Percentiles rank a stretch among this genome's conserved stretches.
phyloP scores from a whole-genome alignment of 2,329 filamentous ascomycete genomes.

The Colletotrichum gloeosporioides region DNA sequence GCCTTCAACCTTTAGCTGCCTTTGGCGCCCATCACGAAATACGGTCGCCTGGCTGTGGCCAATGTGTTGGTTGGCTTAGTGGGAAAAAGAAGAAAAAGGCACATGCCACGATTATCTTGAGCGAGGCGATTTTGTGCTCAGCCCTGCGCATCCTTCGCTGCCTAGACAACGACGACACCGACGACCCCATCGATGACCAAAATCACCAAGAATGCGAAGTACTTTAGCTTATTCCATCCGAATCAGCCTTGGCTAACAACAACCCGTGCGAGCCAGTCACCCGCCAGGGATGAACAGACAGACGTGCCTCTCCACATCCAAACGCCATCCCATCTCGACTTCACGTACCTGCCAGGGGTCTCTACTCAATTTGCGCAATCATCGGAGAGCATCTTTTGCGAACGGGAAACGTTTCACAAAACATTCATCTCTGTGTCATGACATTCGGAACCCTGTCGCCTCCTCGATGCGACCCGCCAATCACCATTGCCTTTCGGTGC shows the following conservation, averaged over 20 bases:
- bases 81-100: neutral
- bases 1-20: neutral
- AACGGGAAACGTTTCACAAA: slow-evolving; percentile 20
- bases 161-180: neutral
- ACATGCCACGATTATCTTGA: neutral
- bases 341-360: neutral
- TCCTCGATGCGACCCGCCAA: neutral
- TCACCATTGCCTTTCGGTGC: slow-evolving; percentile 1
- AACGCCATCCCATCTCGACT: slow-evolving; percentile 5
- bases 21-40: neutral
- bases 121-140: neutral
- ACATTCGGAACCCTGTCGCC: neutral
- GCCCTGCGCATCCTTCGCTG: slow-evolving; percentile 9
- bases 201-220: neutral
- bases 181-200: neutral
- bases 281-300: neutral
- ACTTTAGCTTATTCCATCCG: neutral
- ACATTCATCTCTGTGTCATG: slow-evolving; percentile 21
- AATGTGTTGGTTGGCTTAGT: neutral
- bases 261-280: neutral
- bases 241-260: slow-evolving; percentile 4
- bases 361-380: neutral
- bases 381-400: neutral
- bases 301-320: neutral
- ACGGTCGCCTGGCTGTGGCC: neutral